These are phyloP conservation scores for Colletotrichum costaricense DNA, from an alignment of 2,329 filamentous ascomycete species.

Conservation along the genomic window DNA sequence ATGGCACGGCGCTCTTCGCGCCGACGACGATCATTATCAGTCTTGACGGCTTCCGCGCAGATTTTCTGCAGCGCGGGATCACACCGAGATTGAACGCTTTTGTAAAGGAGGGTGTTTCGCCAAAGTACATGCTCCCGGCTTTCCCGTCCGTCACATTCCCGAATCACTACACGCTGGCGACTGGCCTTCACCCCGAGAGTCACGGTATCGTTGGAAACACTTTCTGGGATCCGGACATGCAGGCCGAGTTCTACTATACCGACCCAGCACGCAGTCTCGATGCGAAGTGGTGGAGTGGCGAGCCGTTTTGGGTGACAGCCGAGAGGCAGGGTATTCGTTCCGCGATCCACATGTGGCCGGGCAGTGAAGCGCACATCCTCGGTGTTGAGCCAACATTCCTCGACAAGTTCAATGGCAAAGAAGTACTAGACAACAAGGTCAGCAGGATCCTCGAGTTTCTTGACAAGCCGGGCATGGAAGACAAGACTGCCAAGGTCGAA, in stretches of 20 bases:
- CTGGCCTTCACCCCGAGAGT: slow-evolving; percentile 90
- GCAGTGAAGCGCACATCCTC: slow-evolving; percentile 87
- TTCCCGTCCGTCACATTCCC: slow-evolving; percentile 98
- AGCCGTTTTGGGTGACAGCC: slow-evolving; percentile 94
- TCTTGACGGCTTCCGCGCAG: slow-evolving; percentile 94
- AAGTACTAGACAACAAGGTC: slow-evolving; percentile 80
- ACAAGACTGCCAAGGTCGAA: slow-evolving; percentile 58
- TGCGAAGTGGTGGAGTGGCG: slow-evolving; percentile 93
- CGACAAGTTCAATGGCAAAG: slow-evolving; percentile 85
- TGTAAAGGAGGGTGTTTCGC: slow-evolving; percentile 85
- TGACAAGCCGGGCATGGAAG: slow-evolving; percentile 81
- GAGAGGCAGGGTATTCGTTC: slow-evolving; percentile 82
- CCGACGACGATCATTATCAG: slow-evolving; percentile 95
- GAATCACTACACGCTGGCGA: slow-evolving; percentile 94
- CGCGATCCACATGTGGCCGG: slow-evolving; percentile 98
- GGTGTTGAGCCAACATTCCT: slow-evolving; percentile 81
- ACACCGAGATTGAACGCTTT: slow-evolving; percentile 86
- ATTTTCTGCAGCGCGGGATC: slow-evolving; percentile 85
- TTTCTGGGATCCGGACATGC: slow-evolving; percentile 86
- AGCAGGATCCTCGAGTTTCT: slow-evolving; percentile 83
- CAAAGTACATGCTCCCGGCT: slow-evolving; percentile 91
- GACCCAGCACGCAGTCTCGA: slow-evolving; percentile 80
- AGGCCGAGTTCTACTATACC: slow-evolving; percentile 90
- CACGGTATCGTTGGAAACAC: slow-evolving; percentile 95
- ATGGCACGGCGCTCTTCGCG: slow-evolving; percentile 89